Evolutionary conservation across 164 flowering plant genomes (phyloP), one percentile per base, ranked within the genome.

Genomic region (Brasenia schreberi): DNA sequence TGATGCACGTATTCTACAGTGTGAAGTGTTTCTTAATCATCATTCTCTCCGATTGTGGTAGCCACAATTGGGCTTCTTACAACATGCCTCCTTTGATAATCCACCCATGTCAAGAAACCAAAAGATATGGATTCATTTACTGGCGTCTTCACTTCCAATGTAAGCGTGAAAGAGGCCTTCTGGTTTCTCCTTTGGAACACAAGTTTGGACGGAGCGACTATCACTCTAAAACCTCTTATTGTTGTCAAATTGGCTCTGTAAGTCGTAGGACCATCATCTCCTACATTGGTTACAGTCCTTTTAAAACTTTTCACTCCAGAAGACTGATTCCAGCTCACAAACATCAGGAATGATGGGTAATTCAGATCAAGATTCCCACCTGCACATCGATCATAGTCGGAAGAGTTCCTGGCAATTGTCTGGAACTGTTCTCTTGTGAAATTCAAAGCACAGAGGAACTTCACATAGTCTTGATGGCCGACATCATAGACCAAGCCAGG

Each of bases 401-500:
- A 62, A 43, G 56, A 49, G 56, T 71, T 65, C 62, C 72, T 75
- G 5, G 83, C 80, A 66, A 87, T 82, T 9, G 72, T 53, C 63
- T 66, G 63, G 23, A 87, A 82, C 65, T 84, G 81, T 23, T 75
- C 63, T 9, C 11, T 39, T 0, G 86, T 81, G 73, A 52, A 88
- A 62, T 84, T 84, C 66, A 86, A 14, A 4, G 78, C 82, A 45
- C 94, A 86, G 1, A 88, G 80, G 16, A 88, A 80, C 53, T 67
- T 78, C 6, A 83, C 65, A 44, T 85, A 88, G 62, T 86, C 95
- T 43, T 77, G 42, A 2, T 61, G 17, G 1, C 14, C 63, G 0
- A 72, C 73, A 56, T 88, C 84, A 44, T 88, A 88, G 6, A 90
- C 56, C 0, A 88, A 83, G 0, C 92, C 94, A 0, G 94, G 97